A percentile compares a stretch with the other conserved stretches of the same genome.
Conservation (phyloP, 2,329 filamentous ascomycete species). For the Rhinocladiella similis region DNA sequence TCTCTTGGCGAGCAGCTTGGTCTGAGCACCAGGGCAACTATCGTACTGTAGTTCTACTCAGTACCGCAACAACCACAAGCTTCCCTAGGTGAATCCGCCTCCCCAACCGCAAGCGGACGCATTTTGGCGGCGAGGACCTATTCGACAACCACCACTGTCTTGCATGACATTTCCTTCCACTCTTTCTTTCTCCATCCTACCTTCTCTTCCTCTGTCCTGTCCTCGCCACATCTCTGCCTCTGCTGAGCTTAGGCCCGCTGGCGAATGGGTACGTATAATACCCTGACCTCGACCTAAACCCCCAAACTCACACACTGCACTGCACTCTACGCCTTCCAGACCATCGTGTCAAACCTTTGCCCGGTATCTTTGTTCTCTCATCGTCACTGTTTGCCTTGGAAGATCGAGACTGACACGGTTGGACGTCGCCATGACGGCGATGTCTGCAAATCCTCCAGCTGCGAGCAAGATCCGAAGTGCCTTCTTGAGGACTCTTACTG, state of each 20-base stretch:
- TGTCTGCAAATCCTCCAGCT: conserved; percentile 19
- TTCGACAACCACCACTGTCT: neutral
- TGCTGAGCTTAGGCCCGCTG: neutral
- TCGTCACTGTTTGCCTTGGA: neutral
- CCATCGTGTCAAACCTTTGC: neutral
- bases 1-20: neutral
- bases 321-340: neutral
- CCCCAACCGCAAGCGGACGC: neutral
- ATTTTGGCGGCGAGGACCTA: neutral
- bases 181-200: neutral
- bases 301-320: too few species aligned
- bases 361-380: neutral
- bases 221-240: neutral
- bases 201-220: conserved; percentile 3
- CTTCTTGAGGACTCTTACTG: conserved; percentile 15
- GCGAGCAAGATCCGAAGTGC: conserved; percentile 22
- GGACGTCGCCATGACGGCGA: conserved; percentile 17
- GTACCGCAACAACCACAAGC: too few species aligned
- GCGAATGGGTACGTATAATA: neutral
- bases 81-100: too few species aligned
- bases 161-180: neutral
- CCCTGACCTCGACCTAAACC: too few species aligned
- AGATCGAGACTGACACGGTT: conserved; percentile 5
- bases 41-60: too few species aligned
- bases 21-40: neutral